These are phyloP conservation scores for Geotrichum histeridarum DNA, from an alignment of 1,139 yeast species.

Conservation along the genomic window DNA sequence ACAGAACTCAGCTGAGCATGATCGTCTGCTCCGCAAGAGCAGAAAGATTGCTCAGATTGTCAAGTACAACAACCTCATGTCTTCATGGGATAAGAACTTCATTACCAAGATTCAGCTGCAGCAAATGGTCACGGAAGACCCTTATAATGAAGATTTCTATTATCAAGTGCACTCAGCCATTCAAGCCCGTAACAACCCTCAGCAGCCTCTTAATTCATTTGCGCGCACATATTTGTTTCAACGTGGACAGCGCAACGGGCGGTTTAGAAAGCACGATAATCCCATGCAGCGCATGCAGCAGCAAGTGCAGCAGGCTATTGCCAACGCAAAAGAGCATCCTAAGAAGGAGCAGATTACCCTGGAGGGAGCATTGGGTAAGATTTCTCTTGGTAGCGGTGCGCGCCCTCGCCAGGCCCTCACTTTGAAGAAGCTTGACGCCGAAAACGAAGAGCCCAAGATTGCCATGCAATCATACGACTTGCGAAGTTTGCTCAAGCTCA, in stretches of 20 bases:
- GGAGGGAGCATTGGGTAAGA: constrained; percentile 90
- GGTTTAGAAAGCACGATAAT: constrained; percentile 72
- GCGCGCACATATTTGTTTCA: constrained; percentile 95
- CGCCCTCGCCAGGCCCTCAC: constrained; percentile 86
- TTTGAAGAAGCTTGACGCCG: constrained; percentile 40
- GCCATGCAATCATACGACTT: constrained; percentile 16
- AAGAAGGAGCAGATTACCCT: constrained; percentile 64
- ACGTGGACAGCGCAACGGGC: constrained; percentile 62
- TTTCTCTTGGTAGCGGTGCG: constrained; percentile 74
- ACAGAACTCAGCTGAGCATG: constrained; percentile 27
- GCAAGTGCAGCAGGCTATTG: constrained; percentile 94
- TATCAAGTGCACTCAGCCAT: constrained; percentile 89
- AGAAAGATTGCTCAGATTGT: constrained; percentile 74
- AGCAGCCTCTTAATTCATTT: constrained; percentile 52
- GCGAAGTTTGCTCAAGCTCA: constrained; percentile 35
- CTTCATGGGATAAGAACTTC: constrained; percentile 92
- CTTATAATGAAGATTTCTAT: constrained; percentile 93
- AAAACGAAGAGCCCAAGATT: constrained; percentile 5
- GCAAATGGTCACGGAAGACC: constrained; percentile 95
- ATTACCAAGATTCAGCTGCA: constrained; percentile 91
- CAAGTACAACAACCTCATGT: constrained; percentile 89
- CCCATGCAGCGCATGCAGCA: constrained; percentile 98
- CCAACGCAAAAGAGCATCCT: constrained; percentile 88
- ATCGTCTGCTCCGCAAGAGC: constrained; percentile 58
- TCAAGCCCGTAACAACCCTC: constrained; percentile 53